Evolutionary conservation across 805 yeast genomes (phyloP).

Genomic region (Zygosaccharomyces bailii): DNA sequence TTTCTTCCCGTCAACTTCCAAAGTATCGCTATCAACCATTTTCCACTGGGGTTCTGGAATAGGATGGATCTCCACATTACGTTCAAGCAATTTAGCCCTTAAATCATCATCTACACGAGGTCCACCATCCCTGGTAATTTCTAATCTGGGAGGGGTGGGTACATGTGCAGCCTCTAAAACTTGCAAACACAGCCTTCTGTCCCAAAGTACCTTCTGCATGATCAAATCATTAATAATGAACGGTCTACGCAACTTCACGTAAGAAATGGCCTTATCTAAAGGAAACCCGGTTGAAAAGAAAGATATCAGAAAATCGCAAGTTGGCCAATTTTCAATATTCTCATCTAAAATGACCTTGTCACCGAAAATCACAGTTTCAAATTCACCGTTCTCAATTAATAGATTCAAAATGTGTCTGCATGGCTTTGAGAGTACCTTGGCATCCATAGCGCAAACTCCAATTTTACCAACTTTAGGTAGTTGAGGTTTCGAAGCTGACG

Average conservation of each 20-base stretch:
- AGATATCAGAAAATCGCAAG: constrained; percentile 90
- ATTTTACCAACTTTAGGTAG: constrained; percentile 81
- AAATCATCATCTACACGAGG: constrained; percentile 76
- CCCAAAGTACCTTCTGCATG: constrained; percentile 96
- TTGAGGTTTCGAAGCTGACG: constrained; percentile 38
- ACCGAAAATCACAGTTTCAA: constrained; percentile 94
- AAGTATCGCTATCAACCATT: constrained; percentile 85
- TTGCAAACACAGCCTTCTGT: constrained; percentile 80
- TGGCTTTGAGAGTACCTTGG: constrained; percentile 92
- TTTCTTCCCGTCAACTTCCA: constrained; percentile 65
- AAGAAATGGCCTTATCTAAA: constrained; percentile 87
- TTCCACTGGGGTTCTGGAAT: constrained; percentile 72
- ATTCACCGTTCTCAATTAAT: constrained; percentile 87
- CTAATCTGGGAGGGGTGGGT: constrained; percentile 83
- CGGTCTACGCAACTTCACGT: constrained; percentile 86
- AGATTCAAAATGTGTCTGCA: constrained; percentile 87
- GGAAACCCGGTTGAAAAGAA: constrained; percentile 98
- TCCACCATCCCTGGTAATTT: constrained; percentile 95
- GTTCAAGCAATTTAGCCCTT: constrained; percentile 51
- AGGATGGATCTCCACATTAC: constrained; percentile 50
- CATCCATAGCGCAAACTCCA: constrained; percentile 99
- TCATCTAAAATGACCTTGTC: constrained; percentile 96
- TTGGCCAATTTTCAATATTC: constrained; percentile 94
- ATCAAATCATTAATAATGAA: constrained; percentile 82
- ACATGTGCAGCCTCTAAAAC: constrained; percentile 78